Base-by-base conservation (phyloP, 352 stramenopile genomes). In the Phytopythium chamaehyphon region DNA sequence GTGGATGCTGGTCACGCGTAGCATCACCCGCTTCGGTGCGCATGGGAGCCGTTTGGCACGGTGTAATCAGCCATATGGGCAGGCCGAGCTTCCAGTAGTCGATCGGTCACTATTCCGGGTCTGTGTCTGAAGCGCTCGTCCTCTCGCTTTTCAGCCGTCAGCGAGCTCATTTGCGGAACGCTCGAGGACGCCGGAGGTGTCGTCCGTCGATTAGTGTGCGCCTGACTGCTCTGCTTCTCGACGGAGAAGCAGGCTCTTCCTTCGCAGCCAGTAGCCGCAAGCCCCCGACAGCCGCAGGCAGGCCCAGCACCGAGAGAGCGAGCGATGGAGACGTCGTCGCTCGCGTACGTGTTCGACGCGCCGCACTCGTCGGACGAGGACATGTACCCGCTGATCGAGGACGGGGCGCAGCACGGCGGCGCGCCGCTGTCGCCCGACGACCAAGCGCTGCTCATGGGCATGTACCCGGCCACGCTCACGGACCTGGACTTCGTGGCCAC, bases 401-500 rank as follows among this genome's bases (percentile, higher is more conserved):
- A 69, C 22, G n/a, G n/a, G n/a, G n/a, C n/a, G n/a, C 59, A 69
- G 11, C 28, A 56, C 40, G 47, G 54, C 21, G 62, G 62, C 15
- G 59, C 73, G 15, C 51, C 59, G 23, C 54, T 75, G 6, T 82
- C 69, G 23, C 57, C 73, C 16, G 73, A 83, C 47, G 59, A 82
- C 53, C 69, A 79, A 53, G 60, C 65, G 50, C 66, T 84, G 52
- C 65, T 88, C 57, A 61, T 85, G 64, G 67, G 76, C 51, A 70
- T 80, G 26, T 86, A 85, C 62, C 69, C 71, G 0, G 51, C 71
- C 44, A 72, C 74, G 49, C 65, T 87, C 44, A 66, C 69, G 22
- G 76, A 88, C 59, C 69, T 88, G 50, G 76, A 88, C 70, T 84
- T 88, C 36, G 63, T 66, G 31, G 59, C 77, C 3, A 83, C 77